Base-by-base conservation (phyloP, 2,329 filamentous ascomycete genomes). In the Chaetomium olivaceum region DNA sequence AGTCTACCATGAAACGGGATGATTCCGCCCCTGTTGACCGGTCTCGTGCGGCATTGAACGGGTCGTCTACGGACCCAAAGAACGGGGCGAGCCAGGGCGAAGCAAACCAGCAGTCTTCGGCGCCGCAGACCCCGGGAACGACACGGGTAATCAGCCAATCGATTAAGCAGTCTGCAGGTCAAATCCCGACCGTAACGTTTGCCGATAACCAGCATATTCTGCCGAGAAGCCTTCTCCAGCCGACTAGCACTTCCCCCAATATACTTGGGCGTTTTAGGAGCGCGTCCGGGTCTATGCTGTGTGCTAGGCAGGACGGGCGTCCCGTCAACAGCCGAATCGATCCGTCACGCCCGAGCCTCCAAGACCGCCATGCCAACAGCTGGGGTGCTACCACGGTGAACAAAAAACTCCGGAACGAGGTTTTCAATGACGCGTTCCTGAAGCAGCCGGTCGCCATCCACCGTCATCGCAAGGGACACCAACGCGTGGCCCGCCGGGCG, bases 371-470 rank as follows among this genome's bases (percentile, higher is more conserved):
- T 72, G 84, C 86, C 8, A 86, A 86, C 70, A 89, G 87, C 73
- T 97, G 94, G 93, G 93, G 94, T 8, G 92, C 93, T 19, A 97
- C 93, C 0, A 93, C 90, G 25, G 91, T 97, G 65, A 98, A 98
- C 75, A 90, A 91, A 72, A 88, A 89, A 66, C 79, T 98, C 48
- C 89, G 93, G 66, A 94, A 96, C 75, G 92, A 96, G 76, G 93
- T 97, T 0, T 90, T 97, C 74, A 91, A 93, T 48, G 93, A 97
- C 75, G 94, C 94, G 0, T 97, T 97, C 73, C 82, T 92, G 52
- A 92, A 93, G 66, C 90, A 93, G 61, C 88, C 91, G 0, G 91
- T 97, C 67, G 89, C 91, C n/a, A 80, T 89, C 72, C 91, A 93
- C 71, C 89, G 90, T 67, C 89, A 93, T 67, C 88, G 90, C 36